These are phyloP conservation scores for Teratosphaeria epicoccoides DNA, from an alignment of 2,329 filamentous ascomycete species.

Conservation along the genomic window DNA sequence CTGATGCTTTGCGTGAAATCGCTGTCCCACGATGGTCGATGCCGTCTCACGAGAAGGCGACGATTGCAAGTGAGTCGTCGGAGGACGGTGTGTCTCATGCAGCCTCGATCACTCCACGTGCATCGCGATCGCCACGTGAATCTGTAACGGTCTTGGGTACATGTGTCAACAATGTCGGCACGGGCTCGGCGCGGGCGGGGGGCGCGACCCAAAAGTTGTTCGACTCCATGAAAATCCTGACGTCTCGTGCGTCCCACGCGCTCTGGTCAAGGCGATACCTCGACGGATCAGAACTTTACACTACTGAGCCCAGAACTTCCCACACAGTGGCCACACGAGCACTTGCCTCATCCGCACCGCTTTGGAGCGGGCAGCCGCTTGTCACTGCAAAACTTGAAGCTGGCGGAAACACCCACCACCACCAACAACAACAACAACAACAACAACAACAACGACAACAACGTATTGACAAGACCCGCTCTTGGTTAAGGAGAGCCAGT, in stretches of 20 bases:
- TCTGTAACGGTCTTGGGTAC: neutral
- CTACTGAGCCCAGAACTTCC: neutral
- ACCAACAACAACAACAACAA: neutral
- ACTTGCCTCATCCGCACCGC: neutral
- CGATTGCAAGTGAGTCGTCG: too few species aligned
- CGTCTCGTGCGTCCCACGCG: neutral
- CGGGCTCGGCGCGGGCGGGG: neutral
- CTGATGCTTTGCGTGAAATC: too few species aligned
- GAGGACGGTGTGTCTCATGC: too few species aligned
- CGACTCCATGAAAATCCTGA: neutral
- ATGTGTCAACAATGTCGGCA: neutral
- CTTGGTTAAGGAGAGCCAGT: conserved; percentile 30
- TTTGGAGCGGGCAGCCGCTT: neutral
- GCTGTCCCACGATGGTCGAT: too few species aligned
- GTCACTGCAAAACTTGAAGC: neutral
- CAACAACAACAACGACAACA: too few species aligned
- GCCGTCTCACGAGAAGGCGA: too few species aligned
- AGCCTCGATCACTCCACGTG: neutral
- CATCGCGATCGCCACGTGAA: neutral
- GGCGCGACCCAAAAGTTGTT: neutral
- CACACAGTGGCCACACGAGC: neutral
- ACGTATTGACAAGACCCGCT: neutral
- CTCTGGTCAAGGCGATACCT: neutral
- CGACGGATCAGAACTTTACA: neutral
- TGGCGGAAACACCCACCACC: neutral